Evolutionary conservation across 2,329 filamentous ascomycete species (phyloP).

Genomic region (Purpureocillium takamizusanense): DNA sequence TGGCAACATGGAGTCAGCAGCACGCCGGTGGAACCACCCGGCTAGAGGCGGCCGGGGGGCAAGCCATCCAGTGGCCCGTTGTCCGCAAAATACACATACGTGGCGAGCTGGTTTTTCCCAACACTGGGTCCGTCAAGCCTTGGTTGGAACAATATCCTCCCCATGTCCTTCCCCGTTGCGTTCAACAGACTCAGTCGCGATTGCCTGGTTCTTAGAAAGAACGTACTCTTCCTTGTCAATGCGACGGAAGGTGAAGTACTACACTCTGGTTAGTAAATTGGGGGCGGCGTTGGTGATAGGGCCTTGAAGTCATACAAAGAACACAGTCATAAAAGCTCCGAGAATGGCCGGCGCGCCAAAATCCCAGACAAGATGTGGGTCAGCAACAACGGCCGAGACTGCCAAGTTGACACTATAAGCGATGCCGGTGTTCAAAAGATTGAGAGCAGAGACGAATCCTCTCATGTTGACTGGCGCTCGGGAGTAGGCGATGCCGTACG

Average conservation of each 20-base stretch:
- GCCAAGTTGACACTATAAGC: constrained; percentile 36
- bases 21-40: too few species aligned
- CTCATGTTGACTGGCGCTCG: constrained; percentile 42
- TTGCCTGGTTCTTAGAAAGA: constrained; percentile 12
- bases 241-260: constrained; percentile 11
- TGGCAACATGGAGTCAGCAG: too few species aligned
- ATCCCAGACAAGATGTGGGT: constrained; percentile 41
- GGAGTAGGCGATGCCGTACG: constrained; percentile 43
- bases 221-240: constrained; percentile 16
- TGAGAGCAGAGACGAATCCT: constrained; percentile 39
- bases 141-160: too few species aligned
- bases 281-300: not conserved
- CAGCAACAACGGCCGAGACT: constrained; percentile 33
- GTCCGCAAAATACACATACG: too few species aligned
- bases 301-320: too few species aligned
- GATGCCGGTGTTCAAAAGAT: constrained; percentile 36
- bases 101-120: too few species aligned
- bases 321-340: constrained; percentile 31
- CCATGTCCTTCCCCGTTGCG: too few species aligned
- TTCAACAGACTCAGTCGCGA: constrained; percentile 1
- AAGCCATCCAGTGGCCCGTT: too few species aligned
- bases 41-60: too few species aligned
- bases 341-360: constrained; percentile 38
- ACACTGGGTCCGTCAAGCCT: too few species aligned
- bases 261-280: not conserved